Evolutionary conservation across 805 yeast species (phyloP).

Genomic region (Blastobotrys muscicola): DNA sequence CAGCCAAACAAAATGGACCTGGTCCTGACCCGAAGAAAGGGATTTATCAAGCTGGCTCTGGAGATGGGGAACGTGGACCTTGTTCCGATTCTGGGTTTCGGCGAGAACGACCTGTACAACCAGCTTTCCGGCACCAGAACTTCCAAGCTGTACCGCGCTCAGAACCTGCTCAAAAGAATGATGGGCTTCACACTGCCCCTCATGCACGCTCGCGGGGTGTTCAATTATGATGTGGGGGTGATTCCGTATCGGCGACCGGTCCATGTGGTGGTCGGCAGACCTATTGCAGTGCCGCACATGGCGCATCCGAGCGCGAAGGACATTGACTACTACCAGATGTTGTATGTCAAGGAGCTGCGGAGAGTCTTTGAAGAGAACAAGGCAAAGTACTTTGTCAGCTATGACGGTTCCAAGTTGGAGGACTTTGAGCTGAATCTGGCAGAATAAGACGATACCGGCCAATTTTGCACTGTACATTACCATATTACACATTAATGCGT

Average conservation of each 20-base stretch:
- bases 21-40: slow-evolving; percentile 69
- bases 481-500: not conserved
- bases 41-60: slow-evolving; percentile 81
- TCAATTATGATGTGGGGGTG: slow-evolving; percentile 86
- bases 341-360: slow-evolving; percentile 38
- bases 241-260: slow-evolving; percentile 79
- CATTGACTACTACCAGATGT: slow-evolving; percentile 60
- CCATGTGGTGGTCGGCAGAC: slow-evolving; percentile 48
- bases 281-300: slow-evolving; percentile 31
- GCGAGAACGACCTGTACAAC: slow-evolving; percentile 65
- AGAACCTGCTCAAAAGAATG: slow-evolving; percentile 58
- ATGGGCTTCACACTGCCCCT: slow-evolving; percentile 85
- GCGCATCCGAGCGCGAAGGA: slow-evolving; percentile 38
- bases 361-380: slow-evolving; percentile 12
- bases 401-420: not conserved
- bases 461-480: not conserved
- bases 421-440: slow-evolving; percentile 8
- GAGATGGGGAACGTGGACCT: slow-evolving; percentile 65
- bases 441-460: slow-evolving; percentile 5
- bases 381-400: slow-evolving; percentile 7
- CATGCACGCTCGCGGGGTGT: slow-evolving; percentile 84
- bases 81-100: slow-evolving; percentile 87
- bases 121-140: slow-evolving; percentile 36
- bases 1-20: slow-evolving; percentile 52
- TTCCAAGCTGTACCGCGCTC: slow-evolving; percentile 47